These are phyloP conservation scores for Knoxia roxburghii DNA, from an alignment of 257 asterid species.

Conservation along the genomic window DNA sequence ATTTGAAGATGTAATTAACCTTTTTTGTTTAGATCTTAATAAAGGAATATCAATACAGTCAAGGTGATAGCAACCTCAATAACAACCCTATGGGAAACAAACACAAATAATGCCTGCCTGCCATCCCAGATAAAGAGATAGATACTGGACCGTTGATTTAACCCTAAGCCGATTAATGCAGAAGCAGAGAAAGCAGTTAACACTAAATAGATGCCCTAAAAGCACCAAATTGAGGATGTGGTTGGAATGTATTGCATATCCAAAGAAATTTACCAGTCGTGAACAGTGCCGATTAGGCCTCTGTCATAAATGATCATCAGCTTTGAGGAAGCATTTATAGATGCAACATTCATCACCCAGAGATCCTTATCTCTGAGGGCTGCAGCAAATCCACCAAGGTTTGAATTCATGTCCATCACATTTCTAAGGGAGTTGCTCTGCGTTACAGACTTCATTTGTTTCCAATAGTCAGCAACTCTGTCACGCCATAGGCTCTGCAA, in stretches of 20 bases:
- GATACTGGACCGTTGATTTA: not conserved
- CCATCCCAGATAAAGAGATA: not conserved
- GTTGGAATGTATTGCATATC: not conserved
- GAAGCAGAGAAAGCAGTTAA: not conserved
- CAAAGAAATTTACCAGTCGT: slow-evolving; percentile 60
- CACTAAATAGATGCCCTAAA: not conserved
- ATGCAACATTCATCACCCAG: slow-evolving; percentile 98
- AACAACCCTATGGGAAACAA: not conserved
- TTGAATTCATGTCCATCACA: slow-evolving; percentile 93
- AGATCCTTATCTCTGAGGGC: slow-evolving; percentile 77
- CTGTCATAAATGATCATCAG: slow-evolving; percentile 81
- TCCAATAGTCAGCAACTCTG: slow-evolving; percentile 79
- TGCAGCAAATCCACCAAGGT: slow-evolving; percentile 89
- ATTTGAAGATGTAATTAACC: not conserved
- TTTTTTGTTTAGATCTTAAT: not conserved
- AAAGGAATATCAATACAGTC: not conserved
- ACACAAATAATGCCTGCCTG: not conserved
- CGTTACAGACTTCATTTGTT: slow-evolving; percentile 65
- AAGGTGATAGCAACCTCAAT: not conserved
- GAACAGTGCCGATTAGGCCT: slow-evolving; percentile 88
- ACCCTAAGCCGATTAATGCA: not conserved
- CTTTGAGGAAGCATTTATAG: slow-evolving; percentile 53
- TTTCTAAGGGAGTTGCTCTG: slow-evolving; percentile 65
- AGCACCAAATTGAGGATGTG: not conserved
- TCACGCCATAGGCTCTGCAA: slow-evolving; percentile 68